A percentile compares a stretch with the other conserved stretches of the same genome.
phyloP scores from a whole-genome alignment of 2,329 filamentous ascomycete species.

The Coniochaeta sp. region DNA sequence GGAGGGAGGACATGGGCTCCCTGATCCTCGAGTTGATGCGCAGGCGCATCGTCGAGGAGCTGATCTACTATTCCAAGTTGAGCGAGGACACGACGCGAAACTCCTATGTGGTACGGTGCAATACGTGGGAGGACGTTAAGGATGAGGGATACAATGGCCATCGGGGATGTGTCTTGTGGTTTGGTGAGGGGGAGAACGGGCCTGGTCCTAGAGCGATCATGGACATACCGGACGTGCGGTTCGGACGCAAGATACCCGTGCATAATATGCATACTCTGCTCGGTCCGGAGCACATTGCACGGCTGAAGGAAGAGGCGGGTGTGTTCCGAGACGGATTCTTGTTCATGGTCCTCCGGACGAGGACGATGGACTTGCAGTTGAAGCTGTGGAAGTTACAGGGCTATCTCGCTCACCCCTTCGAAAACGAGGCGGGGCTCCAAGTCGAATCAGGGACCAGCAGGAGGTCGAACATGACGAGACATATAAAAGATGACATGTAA shows the following conservation, averaged over 20 bases:
- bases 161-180: slow-evolving; percentile 40
- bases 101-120: slow-evolving; percentile 32
- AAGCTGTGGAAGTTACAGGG: slow-evolving; percentile 53
- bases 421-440: not conserved
- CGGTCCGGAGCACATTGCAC: slow-evolving; percentile 34
- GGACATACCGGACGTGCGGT: slow-evolving; percentile 25
- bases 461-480: not conserved
- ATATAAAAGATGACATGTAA: not conserved
- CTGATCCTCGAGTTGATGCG: slow-evolving; percentile 44
- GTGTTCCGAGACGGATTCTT: slow-evolving; percentile 29
- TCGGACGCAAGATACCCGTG: slow-evolving; percentile 34
- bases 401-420: slow-evolving; percentile 27
- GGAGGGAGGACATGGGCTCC: slow-evolving; percentile 48
- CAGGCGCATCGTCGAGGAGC: slow-evolving; percentile 32
- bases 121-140: slow-evolving; percentile 35
- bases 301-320: slow-evolving; percentile 25
- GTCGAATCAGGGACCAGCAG: not conserved
- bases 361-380: slow-evolving; percentile 36
- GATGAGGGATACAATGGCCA: slow-evolving; percentile 24
- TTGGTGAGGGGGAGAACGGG: slow-evolving; percentile 5
- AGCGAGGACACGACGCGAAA: slow-evolving; percentile 18
- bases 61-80: slow-evolving; percentile 31
- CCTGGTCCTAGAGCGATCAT: slow-evolving; percentile 36
- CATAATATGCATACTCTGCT: slow-evolving; percentile 46
- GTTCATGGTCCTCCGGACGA: slow-evolving; percentile 33